Percentiles rank a stretch among this genome's conserved stretches.
phyloP scores from a whole-genome alignment of 164 flowering plant genomes.

The Kingdonia uniflora region DNA sequence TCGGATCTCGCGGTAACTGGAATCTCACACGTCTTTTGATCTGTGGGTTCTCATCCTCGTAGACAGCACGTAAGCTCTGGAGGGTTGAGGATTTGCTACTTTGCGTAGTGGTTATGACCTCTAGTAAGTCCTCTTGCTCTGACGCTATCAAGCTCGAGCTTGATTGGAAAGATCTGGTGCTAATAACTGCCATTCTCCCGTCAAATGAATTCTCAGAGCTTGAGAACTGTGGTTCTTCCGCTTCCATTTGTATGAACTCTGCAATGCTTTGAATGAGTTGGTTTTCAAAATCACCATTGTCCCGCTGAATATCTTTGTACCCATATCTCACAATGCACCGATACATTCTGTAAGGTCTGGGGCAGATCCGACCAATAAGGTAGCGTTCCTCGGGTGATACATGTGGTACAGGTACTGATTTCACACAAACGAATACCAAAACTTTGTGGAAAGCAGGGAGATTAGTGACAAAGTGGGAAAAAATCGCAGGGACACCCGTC shows the following conservation, averaged over 20 bases:
- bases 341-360: constrained; percentile 81
- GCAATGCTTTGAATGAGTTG: constrained; percentile 69
- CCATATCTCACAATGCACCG: constrained; percentile 87
- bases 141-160: constrained; percentile 20
- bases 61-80: constrained; percentile 24
- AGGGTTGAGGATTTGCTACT: constrained; percentile 31
- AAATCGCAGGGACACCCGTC: constrained; percentile 80
- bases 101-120: constrained; percentile 5
- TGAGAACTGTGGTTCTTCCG: constrained; percentile 41
- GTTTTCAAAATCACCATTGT: constrained; percentile 72
- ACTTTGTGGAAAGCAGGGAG: constrained; percentile 88
- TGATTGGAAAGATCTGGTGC: constrained; percentile 17
- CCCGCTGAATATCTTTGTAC: constrained; percentile 72
- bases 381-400: constrained; percentile 81
- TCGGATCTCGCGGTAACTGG: constrained; percentile 20
- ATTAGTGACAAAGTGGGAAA: constrained; percentile 85
- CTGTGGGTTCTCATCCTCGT: constrained; percentile 27
- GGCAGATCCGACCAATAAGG: constrained; percentile 78
- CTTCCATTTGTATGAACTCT: constrained; percentile 88
- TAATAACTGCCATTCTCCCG: constrained; percentile 43
- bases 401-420: constrained; percentile 80
- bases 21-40: constrained; percentile 31
- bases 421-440: constrained; percentile 79
- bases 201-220: constrained; percentile 29
- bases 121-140: constrained; percentile 15